Conservation (phyloP, 2,329 filamentous ascomycete species). For the Penicillium decumbens region DNA sequence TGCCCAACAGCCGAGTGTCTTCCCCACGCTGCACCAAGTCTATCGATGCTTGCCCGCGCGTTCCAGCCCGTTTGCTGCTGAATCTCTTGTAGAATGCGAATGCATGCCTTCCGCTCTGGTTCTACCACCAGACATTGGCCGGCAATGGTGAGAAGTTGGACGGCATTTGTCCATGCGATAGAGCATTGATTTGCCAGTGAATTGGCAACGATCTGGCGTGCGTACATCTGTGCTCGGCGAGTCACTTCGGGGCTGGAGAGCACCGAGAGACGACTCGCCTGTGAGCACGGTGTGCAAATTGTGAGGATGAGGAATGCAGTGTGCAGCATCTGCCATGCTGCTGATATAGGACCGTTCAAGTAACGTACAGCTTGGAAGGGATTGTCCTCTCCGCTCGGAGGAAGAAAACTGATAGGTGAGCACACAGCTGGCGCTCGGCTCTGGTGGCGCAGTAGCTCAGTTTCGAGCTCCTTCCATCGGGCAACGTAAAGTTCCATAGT, state of each 20-base stretch:
- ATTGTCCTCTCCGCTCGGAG: not conserved
- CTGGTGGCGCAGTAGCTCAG: not conserved
- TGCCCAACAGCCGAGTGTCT: not conserved
- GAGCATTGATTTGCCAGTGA: not conserved
- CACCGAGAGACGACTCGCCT: not conserved
- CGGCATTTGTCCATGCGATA: not conserved
- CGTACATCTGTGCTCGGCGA: not conserved
- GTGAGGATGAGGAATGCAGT: not conserved
- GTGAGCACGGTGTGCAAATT: not conserved
- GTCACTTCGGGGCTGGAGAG: not conserved
- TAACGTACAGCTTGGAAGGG: not conserved
- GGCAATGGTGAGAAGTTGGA: not conserved
- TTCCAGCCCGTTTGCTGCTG: not conserved
- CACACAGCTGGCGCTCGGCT: not conserved
- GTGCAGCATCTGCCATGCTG: not conserved
- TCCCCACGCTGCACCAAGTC: not conserved
- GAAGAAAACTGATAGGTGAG: not conserved
- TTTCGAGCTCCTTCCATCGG: not conserved
- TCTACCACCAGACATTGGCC: not conserved
- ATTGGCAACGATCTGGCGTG: not conserved
- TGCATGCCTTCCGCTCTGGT: not conserved
- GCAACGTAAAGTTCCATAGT: not conserved
- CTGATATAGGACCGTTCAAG: not conserved
- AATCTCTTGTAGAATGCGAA: not conserved
- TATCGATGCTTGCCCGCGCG: not conserved